Conservation (phyloP, 768 basidiomycete species). For the Tremella fuciformis region DNA sequence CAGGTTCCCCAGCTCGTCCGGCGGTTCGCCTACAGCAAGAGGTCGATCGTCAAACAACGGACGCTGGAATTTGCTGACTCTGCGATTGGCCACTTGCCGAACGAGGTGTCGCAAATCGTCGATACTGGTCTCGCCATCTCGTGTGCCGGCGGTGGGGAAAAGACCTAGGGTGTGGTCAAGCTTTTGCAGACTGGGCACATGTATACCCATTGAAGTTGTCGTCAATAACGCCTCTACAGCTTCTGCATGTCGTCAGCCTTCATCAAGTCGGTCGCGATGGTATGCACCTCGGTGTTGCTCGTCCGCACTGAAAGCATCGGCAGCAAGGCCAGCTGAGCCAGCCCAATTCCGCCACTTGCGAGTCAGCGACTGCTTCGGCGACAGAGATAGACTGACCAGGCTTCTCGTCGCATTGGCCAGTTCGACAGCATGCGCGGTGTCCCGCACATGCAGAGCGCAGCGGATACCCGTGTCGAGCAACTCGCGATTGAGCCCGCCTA, state of each 20-base stretch:
- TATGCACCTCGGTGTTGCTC: not conserved
- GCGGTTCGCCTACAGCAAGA: not conserved
- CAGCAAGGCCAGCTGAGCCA: conserved; percentile 3
- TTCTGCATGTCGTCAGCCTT: not conserved
- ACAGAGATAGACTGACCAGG: conserved; percentile 18
- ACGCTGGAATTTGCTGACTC: not conserved
- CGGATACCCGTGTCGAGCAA: conserved; percentile 33
- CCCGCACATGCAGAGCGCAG: conserved; percentile 15
- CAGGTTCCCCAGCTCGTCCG: not conserved
- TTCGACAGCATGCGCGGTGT: conserved; percentile 16
- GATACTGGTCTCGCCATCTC: not conserved
- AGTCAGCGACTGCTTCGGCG: not conserved
- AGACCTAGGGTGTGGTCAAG: not conserved
- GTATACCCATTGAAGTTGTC: not conserved
- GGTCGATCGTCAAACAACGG: conserved; percentile 1
- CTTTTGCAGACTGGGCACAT: conserved; percentile 1
- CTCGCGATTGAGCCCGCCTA: conserved; percentile 27
- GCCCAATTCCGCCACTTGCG: conserved; percentile 2
- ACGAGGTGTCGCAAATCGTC: not conserved
- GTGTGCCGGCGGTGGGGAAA: not conserved
- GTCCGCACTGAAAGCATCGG: conserved; percentile 3
- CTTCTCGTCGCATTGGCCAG: conserved; percentile 18
- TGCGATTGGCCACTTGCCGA: not conserved
- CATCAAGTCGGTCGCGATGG: not conserved
- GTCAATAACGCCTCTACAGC: conserved; percentile 1